A percentile compares a stretch with the other conserved stretches of the same genome.
Evolutionary conservation across 192 early-diverging fungal species (phyloP).

Genomic region (Thamnidium elegans): DNA sequence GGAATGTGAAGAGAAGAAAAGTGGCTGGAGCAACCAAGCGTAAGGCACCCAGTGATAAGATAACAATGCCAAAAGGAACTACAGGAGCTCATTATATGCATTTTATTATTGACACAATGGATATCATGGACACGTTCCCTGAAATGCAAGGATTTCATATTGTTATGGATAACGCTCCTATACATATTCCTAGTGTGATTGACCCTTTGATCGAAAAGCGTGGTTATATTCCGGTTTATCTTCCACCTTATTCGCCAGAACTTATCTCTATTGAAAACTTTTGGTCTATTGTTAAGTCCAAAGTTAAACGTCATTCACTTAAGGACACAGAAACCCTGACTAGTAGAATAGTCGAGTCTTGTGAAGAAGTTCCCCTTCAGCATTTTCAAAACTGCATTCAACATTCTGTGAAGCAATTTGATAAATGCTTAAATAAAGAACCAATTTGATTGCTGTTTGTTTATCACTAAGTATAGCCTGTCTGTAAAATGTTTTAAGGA

Average conservation of each 20-base stretch:
- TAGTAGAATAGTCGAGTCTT: background rate
- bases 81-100: slow-evolving; percentile 4
- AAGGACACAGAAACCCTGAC: too few species aligned
- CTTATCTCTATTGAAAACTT: slow-evolving; percentile 19
- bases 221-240: slow-evolving; percentile 12
- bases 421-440: too few species aligned
- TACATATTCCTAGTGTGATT: slow-evolving; percentile 15
- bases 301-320: slow-evolving; percentile 1
- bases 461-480: too few species aligned
- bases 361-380: slow-evolving; percentile 3
- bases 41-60: background rate
- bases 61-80: slow-evolving; percentile 10
- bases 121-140: slow-evolving; percentile 7
- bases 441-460: too few species aligned
- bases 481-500: too few species aligned
- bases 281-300: slow-evolving; percentile 24
- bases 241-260: slow-evolving; percentile 12
- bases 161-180: too few species aligned
- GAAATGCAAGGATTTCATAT: slow-evolving; percentile 21
- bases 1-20: too few species aligned
- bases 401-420: background rate
- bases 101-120: slow-evolving; percentile 12
- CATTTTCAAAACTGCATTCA: slow-evolving; percentile 6
- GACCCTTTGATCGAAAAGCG: slow-evolving; percentile 6
- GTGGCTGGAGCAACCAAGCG: too few species aligned